A percentile compares a stretch with the other conserved stretches of the same genome.
Evolutionary conservation across 192 early-diverging fungal genomes (phyloP).

Genomic region (Nowakowskiella sp.): DNA sequence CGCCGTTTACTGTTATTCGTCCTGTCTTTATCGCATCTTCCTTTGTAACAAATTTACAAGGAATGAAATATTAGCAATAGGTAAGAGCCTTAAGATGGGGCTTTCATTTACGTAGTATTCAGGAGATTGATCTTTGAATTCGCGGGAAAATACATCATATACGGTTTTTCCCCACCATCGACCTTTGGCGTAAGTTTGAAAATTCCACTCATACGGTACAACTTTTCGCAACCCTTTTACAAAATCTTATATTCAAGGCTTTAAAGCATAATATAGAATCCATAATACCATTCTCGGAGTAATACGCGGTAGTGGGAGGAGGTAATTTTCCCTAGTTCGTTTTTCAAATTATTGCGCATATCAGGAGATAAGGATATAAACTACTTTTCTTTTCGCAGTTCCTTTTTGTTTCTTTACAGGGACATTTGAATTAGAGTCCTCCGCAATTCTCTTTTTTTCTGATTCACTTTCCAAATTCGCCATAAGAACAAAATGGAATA

Average conservation of each 20-base stretch:
- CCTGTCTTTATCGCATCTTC: slow-evolving; percentile 69
- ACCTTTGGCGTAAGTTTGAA: slow-evolving; percentile 76
- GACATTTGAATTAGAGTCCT: too few relatives aligned
- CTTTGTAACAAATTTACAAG: slow-evolving; percentile 24
- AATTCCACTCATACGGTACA: slow-evolving; percentile 74
- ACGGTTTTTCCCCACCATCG: slow-evolving; percentile 74
- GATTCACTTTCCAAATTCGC: too few relatives aligned
- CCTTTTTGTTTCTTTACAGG: too few relatives aligned
- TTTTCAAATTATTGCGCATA: too few relatives aligned
- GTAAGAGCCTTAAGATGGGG: neutral
- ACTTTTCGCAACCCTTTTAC: slow-evolving; percentile 67
- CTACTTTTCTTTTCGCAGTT: too few relatives aligned
- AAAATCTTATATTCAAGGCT: slow-evolving; percentile 3
- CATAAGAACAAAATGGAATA: too few relatives aligned
- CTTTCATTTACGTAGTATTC: slow-evolving; percentile 66
- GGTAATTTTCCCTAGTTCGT: too few relatives aligned
- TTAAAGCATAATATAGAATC: neutral
- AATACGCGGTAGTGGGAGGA: too few relatives aligned
- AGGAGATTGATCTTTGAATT: slow-evolving; percentile 76
- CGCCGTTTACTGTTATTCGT: slow-evolving; percentile 71
- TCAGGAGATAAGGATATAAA: too few relatives aligned
- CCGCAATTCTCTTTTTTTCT: too few relatives aligned
- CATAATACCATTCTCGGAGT: too few relatives aligned
- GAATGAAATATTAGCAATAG: neutral
- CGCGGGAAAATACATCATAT: slow-evolving; percentile 73